phyloP scores from a whole-genome alignment of 768 basidiomycete genomes.

The Lepiota subincarnata region DNA sequence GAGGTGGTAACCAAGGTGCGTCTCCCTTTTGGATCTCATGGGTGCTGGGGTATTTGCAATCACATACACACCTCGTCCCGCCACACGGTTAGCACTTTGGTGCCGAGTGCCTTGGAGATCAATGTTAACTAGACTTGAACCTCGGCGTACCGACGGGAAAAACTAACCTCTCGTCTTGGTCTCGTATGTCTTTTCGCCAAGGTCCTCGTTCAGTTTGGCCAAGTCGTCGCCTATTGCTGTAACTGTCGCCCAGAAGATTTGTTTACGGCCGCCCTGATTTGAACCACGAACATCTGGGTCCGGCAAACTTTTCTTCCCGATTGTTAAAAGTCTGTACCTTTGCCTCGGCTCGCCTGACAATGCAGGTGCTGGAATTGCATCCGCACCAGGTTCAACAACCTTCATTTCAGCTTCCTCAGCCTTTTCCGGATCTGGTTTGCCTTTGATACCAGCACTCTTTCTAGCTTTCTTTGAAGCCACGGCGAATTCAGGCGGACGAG shows the following conservation, averaged over 20 bases:
- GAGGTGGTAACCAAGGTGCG: slow-evolving; percentile 56
- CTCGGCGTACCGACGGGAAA: not conserved
- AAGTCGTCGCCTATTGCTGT: slow-evolving; percentile 50
- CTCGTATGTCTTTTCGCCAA: slow-evolving; percentile 51
- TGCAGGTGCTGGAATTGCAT: slow-evolving; percentile 43
- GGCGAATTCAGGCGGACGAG: slow-evolving; percentile 45
- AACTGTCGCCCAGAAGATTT: slow-evolving; percentile 51
- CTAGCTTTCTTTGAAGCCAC: slow-evolving; percentile 7
- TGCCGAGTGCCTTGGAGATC: slow-evolving; percentile 41
- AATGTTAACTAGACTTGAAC: not conserved
- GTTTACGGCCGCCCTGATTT: slow-evolving; percentile 32
- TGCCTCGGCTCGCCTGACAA: slow-evolving; percentile 31
- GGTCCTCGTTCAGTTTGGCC: slow-evolving; percentile 38
- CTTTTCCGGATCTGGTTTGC: slow-evolving; percentile 19
- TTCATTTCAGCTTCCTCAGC: slow-evolving; percentile 35
- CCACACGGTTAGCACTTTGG: slow-evolving; percentile 47
- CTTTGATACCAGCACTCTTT: slow-evolving; percentile 2
- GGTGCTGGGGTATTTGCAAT: slow-evolving; percentile 47
- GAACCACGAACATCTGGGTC: slow-evolving; percentile 32
- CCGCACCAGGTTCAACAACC: slow-evolving; percentile 39
- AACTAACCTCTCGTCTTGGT: slow-evolving; percentile 55
- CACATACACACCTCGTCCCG: slow-evolving; percentile 55
- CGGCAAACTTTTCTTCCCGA: slow-evolving; percentile 59
- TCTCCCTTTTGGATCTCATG: slow-evolving; percentile 42
- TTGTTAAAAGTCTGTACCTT: slow-evolving; percentile 44